Conservation (phyloP, 352 stramenopile genomes). For the Phytophthora chlamydospora region DNA sequence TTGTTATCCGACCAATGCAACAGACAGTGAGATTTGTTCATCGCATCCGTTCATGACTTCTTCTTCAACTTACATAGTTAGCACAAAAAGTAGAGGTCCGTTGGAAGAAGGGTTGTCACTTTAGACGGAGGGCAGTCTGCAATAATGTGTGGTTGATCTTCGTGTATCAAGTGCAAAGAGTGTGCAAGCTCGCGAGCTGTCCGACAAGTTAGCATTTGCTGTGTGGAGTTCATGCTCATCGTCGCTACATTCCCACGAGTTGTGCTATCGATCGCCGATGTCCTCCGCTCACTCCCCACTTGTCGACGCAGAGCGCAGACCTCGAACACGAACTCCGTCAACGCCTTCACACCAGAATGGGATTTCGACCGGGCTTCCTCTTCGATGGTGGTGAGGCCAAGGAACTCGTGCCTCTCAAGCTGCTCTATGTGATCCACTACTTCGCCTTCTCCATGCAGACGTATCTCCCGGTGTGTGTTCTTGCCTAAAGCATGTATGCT, state of each 20-base stretch:
- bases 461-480: constrained; percentile 55
- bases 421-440: constrained; percentile 72
- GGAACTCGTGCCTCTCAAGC: constrained; percentile 69
- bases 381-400: constrained; percentile 64
- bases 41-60: constrained; percentile 18
- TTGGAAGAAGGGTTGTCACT: constrained; percentile 12
- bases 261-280: neutral
- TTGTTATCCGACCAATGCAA: constrained; percentile 1
- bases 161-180: constrained; percentile 20
- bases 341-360: constrained; percentile 18
- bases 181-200: constrained; percentile 24
- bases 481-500: neutral
- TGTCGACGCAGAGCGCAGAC: constrained; percentile 16
- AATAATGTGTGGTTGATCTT: constrained; percentile 32
- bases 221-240: constrained; percentile 12
- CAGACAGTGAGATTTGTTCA: constrained; percentile 2
- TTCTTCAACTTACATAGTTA: neutral
- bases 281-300: constrained; percentile 22
- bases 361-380: constrained; percentile 46
- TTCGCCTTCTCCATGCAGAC: constrained; percentile 74
- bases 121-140: constrained; percentile 17
- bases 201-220: constrained; percentile 17
- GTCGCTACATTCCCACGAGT: constrained; percentile 12
- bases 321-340: neutral
- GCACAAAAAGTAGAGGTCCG: neutral